A percentile compares a stretch with the other conserved stretches of the same genome.
Evolutionary conservation across 2,329 filamentous ascomycete species (phyloP).

Genomic region (Microsporum audouinii): DNA sequence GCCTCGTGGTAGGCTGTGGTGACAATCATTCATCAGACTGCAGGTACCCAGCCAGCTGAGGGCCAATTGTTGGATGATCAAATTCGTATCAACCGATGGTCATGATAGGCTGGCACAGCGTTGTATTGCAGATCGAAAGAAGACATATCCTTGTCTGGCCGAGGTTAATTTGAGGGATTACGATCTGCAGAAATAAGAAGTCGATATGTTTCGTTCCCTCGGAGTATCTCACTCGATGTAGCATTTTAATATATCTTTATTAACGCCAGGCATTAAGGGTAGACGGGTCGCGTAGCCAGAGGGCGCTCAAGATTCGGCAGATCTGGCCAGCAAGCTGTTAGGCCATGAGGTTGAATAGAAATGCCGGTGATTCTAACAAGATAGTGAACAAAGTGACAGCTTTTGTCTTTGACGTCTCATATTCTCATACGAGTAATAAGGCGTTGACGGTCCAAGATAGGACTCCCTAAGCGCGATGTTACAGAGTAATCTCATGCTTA

Average conservation of each 20-base stretch:
- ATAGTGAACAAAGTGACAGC: neutral
- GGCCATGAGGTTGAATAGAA: neutral
- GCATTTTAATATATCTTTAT: neutral
- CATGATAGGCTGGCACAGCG: neutral
- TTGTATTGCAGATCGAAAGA: neutral
- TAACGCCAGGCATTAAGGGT: neutral
- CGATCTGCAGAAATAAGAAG: neutral
- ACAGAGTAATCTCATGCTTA: neutral
- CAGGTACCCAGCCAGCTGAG: neutral
- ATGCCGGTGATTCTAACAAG: neutral
- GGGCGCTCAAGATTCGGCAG: neutral
- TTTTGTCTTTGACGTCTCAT: neutral
- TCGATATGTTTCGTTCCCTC: neutral
- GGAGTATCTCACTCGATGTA: neutral
- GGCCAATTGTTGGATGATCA: neutral
- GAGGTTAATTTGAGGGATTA: slow-evolving; percentile 2
- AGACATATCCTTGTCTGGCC: neutral
- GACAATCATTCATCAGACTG: neutral
- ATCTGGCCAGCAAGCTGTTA: neutral
- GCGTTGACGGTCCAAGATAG: neutral
- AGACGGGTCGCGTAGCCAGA: neutral
- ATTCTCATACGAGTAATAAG: neutral
- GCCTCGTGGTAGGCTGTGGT: neutral
- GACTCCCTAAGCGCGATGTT: neutral
- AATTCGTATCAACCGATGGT: neutral